These are phyloP conservation scores for Capsella rubella DNA, from an alignment of 441 rosid genomes.

Conservation along the genomic window DNA sequence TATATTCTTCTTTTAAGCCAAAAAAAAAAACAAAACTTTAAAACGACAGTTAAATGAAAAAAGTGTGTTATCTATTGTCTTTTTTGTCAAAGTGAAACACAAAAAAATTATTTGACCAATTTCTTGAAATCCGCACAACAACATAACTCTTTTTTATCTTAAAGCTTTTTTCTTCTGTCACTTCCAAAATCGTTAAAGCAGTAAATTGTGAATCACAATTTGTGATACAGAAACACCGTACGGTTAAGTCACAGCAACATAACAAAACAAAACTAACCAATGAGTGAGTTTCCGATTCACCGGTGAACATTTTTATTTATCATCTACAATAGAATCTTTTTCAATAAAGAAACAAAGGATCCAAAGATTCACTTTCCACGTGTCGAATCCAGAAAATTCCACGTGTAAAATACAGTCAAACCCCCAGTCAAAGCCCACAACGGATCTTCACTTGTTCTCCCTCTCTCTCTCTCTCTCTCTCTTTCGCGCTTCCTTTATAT, in stretches of 20 bases:
- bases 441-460: constrained; percentile 48
- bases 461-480: constrained; percentile 38
- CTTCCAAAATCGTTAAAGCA: constrained; percentile 4
- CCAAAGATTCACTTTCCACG: constrained; percentile 41
- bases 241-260: constrained; percentile 13
- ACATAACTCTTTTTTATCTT: constrained; percentile 18
- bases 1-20: background rate
- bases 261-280: constrained; percentile 8
- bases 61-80: background rate
- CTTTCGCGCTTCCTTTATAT: constrained; percentile 33
- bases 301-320: background rate
- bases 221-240: constrained; percentile 19
- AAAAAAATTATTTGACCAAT: background rate
- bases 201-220: constrained; percentile 13
- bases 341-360: constrained; percentile 21
- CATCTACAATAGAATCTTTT: constrained; percentile 11
- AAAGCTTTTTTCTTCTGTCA: background rate
- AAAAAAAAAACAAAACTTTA: background rate
- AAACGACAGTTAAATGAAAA: background rate
- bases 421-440: constrained; percentile 45
- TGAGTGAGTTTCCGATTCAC: background rate
- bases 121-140: constrained; percentile 29
- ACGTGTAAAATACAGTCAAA: constrained; percentile 44
- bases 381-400: background rate
- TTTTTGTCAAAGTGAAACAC: constrained; percentile 21